phyloP scores from a whole-genome alignment of 352 stramenopile genomes.

The Phytopythium cucurbitacearum region DNA sequence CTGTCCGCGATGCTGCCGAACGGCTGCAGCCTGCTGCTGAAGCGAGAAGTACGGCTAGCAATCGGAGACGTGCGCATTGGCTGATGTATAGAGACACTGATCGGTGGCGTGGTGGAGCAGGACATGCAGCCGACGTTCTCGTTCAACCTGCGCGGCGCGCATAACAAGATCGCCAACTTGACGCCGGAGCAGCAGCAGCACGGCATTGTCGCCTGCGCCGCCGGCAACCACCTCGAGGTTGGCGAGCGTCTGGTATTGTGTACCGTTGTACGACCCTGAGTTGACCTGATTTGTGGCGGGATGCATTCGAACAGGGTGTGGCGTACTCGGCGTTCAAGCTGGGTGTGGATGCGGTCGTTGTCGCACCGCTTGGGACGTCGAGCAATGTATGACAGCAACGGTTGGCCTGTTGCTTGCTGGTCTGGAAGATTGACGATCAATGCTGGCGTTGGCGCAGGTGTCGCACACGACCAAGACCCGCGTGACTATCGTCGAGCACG shows the following conservation, averaged over 20 bases:
- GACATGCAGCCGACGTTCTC: constrained; percentile 98
- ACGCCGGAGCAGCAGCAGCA: constrained; percentile 64
- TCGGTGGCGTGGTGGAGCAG: constrained; percentile 10
- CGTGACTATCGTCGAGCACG: constrained; percentile 93
- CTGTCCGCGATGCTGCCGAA: constrained; percentile 49
- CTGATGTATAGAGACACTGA: not conserved
- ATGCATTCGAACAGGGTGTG: constrained; percentile 62
- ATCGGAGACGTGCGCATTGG: not conserved
- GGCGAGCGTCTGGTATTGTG: not conserved
- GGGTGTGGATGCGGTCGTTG: constrained; percentile 93
- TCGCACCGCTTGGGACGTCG: constrained; percentile 94
- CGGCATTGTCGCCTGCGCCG: constrained; percentile 79
- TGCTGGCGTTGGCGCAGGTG: constrained; percentile 11
- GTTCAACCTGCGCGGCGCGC: constrained; percentile 97
- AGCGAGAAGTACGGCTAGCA: constrained; percentile 82
- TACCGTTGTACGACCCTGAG: not conserved
- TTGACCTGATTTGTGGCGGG: not conserved
- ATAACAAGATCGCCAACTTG: constrained; percentile 98
- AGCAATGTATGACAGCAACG: constrained; percentile 80
- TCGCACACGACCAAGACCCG: constrained; percentile 52
- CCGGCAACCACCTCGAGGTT: constrained; percentile 96
- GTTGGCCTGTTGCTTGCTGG: not conserved
- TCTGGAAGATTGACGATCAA: constrained; percentile 13
- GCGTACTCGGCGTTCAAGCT: constrained; percentile 92
- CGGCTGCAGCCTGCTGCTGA: constrained; percentile 80